Evolutionary conservation across 228 moss, liverwort and hornwort species (phyloP).

Genomic region (Sphagnum magellanicum): DNA sequence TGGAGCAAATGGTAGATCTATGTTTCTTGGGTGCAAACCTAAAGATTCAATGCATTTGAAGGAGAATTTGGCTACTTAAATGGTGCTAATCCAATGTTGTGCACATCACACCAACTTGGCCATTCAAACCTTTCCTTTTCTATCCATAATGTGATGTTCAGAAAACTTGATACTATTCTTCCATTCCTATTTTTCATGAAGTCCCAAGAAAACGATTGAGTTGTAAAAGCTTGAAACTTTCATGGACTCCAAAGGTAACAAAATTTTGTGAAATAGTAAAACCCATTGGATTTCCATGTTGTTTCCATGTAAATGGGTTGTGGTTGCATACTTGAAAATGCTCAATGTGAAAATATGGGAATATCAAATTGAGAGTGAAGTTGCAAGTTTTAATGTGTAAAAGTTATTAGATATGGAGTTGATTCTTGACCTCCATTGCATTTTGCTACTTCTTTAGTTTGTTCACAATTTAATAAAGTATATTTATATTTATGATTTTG

Average conservation of each 20-base stretch:
- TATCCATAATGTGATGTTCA: neutral
- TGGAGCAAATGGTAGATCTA: neutral
- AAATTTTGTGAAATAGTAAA: neutral
- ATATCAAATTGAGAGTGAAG: neutral
- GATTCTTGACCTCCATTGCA: neutral
- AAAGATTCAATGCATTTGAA: neutral
- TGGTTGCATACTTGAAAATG: neutral
- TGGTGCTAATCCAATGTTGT: neutral
- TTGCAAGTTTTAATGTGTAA: neutral
- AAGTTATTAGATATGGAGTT: neutral
- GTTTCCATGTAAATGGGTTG: too few relatives aligned
- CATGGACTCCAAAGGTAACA: neutral
- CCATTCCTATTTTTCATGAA: neutral
- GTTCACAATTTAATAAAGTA: neutral
- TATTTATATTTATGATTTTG: neutral
- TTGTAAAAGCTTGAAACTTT: neutral
- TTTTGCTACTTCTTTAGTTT: neutral
- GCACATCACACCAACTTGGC: neutral
- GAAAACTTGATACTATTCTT: neutral
- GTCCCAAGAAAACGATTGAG: neutral
- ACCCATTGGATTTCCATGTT: too few relatives aligned
- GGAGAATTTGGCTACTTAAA: neutral
- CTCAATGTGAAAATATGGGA: neutral
- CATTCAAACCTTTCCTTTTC: neutral
- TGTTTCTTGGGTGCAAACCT: neutral